phyloP scores from a whole-genome alignment of 129 eudicot genomes.

The carrot (Daucus carota) region DNA sequence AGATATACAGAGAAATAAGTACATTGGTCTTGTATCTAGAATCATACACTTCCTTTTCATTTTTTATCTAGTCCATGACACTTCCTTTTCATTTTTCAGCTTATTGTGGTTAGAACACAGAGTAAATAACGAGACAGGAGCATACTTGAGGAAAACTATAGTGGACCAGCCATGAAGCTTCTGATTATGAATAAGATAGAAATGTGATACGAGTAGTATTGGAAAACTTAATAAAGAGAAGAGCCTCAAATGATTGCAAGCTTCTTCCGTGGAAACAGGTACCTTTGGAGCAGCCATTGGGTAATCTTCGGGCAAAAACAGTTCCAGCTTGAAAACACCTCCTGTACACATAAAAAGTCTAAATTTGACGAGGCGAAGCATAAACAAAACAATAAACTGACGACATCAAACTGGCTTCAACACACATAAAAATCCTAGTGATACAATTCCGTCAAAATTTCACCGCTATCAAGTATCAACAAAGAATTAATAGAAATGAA shows the following conservation, averaged over 20 bases:
- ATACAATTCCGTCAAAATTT: no score
- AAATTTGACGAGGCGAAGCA: no score
- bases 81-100: not conserved
- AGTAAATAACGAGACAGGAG: not conserved
- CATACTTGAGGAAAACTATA: not conserved
- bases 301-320: conserved; percentile 89
- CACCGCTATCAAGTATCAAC: no score
- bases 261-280: not conserved
- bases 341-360: no score
- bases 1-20: conserved; percentile 9
- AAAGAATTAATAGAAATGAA: no score
- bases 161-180: not conserved
- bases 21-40: not conserved
- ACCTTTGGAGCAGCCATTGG: conserved; percentile 99
- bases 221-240: no score
- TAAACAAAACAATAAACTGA: no score
- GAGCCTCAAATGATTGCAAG: not conserved
- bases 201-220: no score
- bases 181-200: not conserved
- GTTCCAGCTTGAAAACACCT: conserved; percentile 35
- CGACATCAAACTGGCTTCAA: no score
- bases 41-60: not conserved
- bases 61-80: no score
- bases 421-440: no score
- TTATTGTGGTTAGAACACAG: not conserved